Percentiles rank a stretch among this genome's conserved stretches.
Conservation (phyloP, 176 grass and related monocot species). For the Carex cristatella region DNA sequence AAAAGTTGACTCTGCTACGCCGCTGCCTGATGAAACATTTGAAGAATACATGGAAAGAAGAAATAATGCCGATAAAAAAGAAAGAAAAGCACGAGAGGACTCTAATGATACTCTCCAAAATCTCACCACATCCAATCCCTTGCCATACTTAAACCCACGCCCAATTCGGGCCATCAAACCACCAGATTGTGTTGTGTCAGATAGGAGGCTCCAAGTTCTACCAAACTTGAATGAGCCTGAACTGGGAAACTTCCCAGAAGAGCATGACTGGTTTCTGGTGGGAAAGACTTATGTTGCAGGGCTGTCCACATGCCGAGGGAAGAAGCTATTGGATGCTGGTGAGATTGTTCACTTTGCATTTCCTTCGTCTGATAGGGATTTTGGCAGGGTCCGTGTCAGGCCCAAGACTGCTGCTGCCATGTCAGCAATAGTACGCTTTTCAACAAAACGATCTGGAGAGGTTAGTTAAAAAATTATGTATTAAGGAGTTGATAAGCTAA, state of each 20-base stretch:
- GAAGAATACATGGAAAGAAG: background rate
- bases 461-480: slow-evolving; percentile 21
- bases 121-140: slow-evolving; percentile 36
- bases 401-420: slow-evolving; percentile 38
- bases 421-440: slow-evolving; percentile 74
- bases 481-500: background rate
- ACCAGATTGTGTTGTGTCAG: slow-evolving; percentile 5
- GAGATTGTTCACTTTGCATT: slow-evolving; percentile 82
- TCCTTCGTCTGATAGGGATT: slow-evolving; percentile 34
- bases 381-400: slow-evolving; percentile 29
- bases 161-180: slow-evolving; percentile 56
- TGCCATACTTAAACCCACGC: slow-evolving; percentile 61
- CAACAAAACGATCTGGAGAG: slow-evolving; percentile 80
- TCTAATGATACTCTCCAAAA: background rate
- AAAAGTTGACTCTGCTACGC: background rate
- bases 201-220: slow-evolving; percentile 33
- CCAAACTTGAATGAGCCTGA: slow-evolving; percentile 47
- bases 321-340: slow-evolving; percentile 40
- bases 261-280: slow-evolving; percentile 65
- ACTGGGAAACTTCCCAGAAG: slow-evolving; percentile 58
- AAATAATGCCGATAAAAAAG: background rate
- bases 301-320: slow-evolving; percentile 69
- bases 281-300: slow-evolving; percentile 57
- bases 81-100: background rate
- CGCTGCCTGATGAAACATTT: background rate